Base-by-base conservation (phyloP, 2,329 filamentous ascomycete genomes). In the Raffaelea albimanens region DNA sequence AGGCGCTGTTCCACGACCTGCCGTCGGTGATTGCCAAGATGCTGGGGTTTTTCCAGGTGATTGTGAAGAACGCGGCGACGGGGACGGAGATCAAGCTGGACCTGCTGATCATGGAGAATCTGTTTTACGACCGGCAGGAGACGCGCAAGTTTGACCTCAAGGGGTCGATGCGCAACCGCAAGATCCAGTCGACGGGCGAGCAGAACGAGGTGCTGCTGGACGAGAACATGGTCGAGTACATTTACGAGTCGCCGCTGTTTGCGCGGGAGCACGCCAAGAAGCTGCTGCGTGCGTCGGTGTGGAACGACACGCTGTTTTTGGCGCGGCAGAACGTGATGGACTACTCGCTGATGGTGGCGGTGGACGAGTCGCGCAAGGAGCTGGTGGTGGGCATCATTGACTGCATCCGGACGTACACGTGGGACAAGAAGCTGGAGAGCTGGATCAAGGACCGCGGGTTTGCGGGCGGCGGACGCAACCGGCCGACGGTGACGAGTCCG, bases 341-440 rank as follows among this genome's bases (percentile, higher is more conserved):
- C 67, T 98, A 98, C 68, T 93, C 85, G 21, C 76, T 98, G 40
- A 98, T 98, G 93, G 90, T 96, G 47, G 94, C 91, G 1, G 94
- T 98, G 40, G 91, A 98, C 59, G 93, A 96, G 62, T 75, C 76
- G 34, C 79, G 82, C 53, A 90, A 91, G 58, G 91, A 98, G 66
- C 78, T 98, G 14, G 88, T 97, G 14, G 90, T 98, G 2, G 93
- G 93, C 4, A 97, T 98, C 59, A 97, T 98, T 54, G 91, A 98
- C 63, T 97, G 93, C 63, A 97, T 98, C 56, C 82, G 93, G 47
- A 98, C 93, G 0, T 98, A 97, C 62, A 98, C 93, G 0, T 98
- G 93, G 89, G 93, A 98, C 70, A 98, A 98, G 74, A 96, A 96
- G 63, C 78, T 98, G n/a, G 93, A 98, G 69, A 93, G 85, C 47